Evolutionary conservation across 1,284 basidiomycete genomes (phyloP), one percentile per base, ranked within the genome.

Genomic region (Neotropicomus parvogracilis): DNA sequence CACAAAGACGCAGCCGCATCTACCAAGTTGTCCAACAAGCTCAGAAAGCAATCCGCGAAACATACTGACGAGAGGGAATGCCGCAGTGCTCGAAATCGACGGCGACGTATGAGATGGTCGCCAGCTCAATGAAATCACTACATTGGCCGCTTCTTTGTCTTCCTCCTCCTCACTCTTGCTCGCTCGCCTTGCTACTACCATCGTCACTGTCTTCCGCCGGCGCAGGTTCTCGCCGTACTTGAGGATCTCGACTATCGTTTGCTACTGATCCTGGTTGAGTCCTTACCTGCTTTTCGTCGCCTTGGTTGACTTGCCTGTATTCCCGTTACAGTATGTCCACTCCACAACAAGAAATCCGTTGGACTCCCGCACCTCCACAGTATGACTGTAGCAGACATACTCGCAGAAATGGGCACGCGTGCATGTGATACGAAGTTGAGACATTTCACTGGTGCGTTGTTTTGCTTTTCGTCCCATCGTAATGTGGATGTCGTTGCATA

Each of bases 361-460:
- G 57, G 79, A 83, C 44, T 79, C 79, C 46, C 85, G 87, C 63
- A 82, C 80, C 67, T 95, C 50, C 91, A 95, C 61, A 80, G 81
- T 44, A 76, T 90, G 72, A 73, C 77, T 57, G 86, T 89, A 3
- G 69, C 81, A 34, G 84, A 94, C 57, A 87, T 95, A 60, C 70
- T 97, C 50, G 74, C 77, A 45, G 89, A 93, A 68, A 79, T 80
- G 2, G 85, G 83, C 11, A 77, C 81, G 20, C 75, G 82, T 50
- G 81, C 80, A 50, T n/a, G n/a, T n/a, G 89, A 92, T 57, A 74
- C 88, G n/a, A 84, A 83, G 67, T 83, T 97, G 79, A 80, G 91
- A 64, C 91, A 95, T 71, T 95, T 95, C 65, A 95, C 91, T 48
- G 89, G 90, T 91, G 62, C 58, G 81, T 72, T 40, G 32, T 32